Percentiles rank a stretch among this genome's conserved stretches.
Evolutionary conservation across 306 rosid genomes (phyloP).

Genomic region (Inga oerstediana): DNA sequence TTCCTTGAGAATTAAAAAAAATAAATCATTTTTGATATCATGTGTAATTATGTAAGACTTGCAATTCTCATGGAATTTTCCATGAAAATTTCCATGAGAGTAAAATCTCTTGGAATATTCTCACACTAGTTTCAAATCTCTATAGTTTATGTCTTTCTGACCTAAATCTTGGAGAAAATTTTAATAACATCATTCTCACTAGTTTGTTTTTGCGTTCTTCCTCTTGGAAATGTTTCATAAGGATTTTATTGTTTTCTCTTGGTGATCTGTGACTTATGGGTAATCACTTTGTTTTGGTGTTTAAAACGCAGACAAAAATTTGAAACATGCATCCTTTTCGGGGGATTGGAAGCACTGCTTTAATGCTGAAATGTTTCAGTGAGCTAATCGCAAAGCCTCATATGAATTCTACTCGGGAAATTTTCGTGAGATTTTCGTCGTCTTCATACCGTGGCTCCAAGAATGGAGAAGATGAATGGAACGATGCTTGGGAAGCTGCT

Average conservation of each 20-base stretch:
- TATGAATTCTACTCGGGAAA: background rate
- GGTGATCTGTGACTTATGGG: background rate
- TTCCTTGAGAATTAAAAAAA: no score
- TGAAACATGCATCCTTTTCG: slow-evolving; percentile 53
- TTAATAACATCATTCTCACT: background rate
- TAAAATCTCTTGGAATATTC: background rate
- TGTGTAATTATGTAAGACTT: background rate
- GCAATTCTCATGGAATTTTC: background rate
- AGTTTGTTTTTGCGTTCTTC: no score
- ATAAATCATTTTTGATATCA: background rate
- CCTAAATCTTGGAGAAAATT: background rate
- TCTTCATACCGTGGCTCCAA: slow-evolving; percentile 34
- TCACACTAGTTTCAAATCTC: background rate
- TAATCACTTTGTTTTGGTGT: background rate
- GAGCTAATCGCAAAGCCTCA: slow-evolving; percentile 25
- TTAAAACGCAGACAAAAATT: background rate
- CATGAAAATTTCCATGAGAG: background rate
- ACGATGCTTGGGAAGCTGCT: slow-evolving; percentile 91
- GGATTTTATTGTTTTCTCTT: no score
- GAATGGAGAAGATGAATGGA: slow-evolving; percentile 82
- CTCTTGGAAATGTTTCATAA: no score
- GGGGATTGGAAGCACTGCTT: slow-evolving; percentile 30
- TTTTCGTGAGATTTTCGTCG: slow-evolving; percentile 22
- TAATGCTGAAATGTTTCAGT: slow-evolving; percentile 23
- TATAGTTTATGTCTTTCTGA: background rate